Base-by-base conservation (phyloP, 1,284 basidiomycete species). In the Leccinum subspadiceum region DNA sequence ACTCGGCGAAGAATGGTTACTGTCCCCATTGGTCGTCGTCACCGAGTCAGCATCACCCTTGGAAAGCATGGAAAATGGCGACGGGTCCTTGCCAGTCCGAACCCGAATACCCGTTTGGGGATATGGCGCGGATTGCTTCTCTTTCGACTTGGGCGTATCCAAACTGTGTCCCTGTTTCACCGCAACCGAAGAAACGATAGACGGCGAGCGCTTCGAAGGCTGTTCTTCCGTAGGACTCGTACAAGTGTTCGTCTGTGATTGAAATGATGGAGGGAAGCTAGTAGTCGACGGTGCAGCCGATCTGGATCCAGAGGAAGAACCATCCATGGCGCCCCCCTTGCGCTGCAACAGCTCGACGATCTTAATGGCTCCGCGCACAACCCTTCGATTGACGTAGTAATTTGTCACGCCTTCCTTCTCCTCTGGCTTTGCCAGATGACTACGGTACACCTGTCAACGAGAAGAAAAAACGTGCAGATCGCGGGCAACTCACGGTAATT, bases 301-400 rank as follows among this genome's bases (percentile, higher is more conserved):
- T 20, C 41, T 44, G 17, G 39, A 41, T 41, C 39, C 39, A n/a
- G 39, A n/a, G 39, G 41, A 44, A 44, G 41, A 44, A 33, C 60
- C 15, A 56, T 62, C 60, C 56, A 64, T 51, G 56, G 73, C 15
- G 69, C 72, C 10, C 65, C 68, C 64, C 65, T 81, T 83, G 66
- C 75, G 72, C 61, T 77, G 76, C 64, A 89, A 65, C 60, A 78
- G 68, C 56, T 81, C 81, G 17, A 86, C 73, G 26, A 86, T 76
- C 63, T 70, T 75, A 33, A 82, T 69, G 13, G 77, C 74, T 56
- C 80, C 78, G 22, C 73, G 74, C 17, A 72, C 68, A 26, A 26
- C 24, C 24, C 24, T 26, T 26, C 24, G 24, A 26, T 26, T 26
- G 24, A 26, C 24, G 24, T 26, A 26, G 24, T 26, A 26, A 26